Evolutionary conservation across 257 asterid genomes (phyloP).

Genomic region (Solanum chilense): DNA sequence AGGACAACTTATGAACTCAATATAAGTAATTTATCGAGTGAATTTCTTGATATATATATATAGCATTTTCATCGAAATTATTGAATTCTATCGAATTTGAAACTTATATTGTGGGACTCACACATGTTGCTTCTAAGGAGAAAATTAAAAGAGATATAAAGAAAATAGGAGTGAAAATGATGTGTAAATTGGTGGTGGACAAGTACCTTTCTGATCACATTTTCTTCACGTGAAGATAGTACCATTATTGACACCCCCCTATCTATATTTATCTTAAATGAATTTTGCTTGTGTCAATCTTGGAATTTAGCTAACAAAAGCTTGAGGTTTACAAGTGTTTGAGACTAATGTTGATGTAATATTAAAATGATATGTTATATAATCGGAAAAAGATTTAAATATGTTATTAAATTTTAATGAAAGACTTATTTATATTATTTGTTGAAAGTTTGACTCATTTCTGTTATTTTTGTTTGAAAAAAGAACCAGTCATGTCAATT

Average conservation of each 20-base stretch:
- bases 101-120: not conserved
- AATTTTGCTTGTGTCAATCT: not conserved
- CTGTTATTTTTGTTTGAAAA: too few relatives aligned
- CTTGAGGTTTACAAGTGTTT: too few relatives aligned
- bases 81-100: not conserved
- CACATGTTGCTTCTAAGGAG: not conserved
- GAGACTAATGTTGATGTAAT: not conserved
- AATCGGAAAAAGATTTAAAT: not conserved
- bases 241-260: constrained; percentile 1
- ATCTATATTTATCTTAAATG: not conserved
- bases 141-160: not conserved
- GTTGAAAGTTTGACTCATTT: not conserved
- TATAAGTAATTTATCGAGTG: not conserved
- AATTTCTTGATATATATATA: not conserved
- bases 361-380: too few relatives aligned
- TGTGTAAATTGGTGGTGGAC: not conserved
- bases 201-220: constrained; percentile 16
- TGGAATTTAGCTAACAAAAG: not conserved
- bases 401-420: not conserved
- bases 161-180: not conserved
- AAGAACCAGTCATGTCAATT: not conserved
- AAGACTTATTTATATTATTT: too few relatives aligned
- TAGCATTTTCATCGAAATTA: too few relatives aligned
- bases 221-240: constrained; percentile 31
- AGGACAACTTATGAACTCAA: not conserved